Conservation (phyloP, 495 filamentous ascomycete species). For the Niebla homalea region DNA sequence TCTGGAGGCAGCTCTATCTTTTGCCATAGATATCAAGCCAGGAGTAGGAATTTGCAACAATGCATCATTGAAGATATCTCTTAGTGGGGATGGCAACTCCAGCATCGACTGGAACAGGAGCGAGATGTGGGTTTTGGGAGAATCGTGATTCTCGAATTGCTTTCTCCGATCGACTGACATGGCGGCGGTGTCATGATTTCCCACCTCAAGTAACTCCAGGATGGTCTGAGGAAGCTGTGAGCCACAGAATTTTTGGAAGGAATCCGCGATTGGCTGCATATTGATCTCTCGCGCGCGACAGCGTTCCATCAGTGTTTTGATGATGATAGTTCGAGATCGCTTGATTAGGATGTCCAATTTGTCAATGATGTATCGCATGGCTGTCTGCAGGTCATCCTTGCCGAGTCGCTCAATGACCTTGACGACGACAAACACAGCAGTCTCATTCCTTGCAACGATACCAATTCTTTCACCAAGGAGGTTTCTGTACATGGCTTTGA, state of each 20-base stretch:
- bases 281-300: conserved; percentile 56
- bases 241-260: conserved; percentile 45
- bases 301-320: conserved; percentile 71
- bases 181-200: conserved; percentile 15
- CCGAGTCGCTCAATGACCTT: conserved; percentile 67
- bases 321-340: conserved; percentile 57
- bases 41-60: conserved; percentile 32
- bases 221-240: conserved; percentile 40
- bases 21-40: conserved; percentile 35
- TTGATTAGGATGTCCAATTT: conserved; percentile 57
- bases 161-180: conserved; percentile 28
- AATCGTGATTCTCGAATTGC: conserved; percentile 18
- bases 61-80: conserved; percentile 42
- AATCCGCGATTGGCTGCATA: conserved; percentile 44
- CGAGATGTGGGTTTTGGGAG: conserved; percentile 48
- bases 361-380: conserved; percentile 52
- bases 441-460: conserved; percentile 72
- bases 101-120: conserved; percentile 55
- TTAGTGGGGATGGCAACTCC: conserved; percentile 40
- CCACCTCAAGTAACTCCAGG: conserved; percentile 42
- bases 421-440: conserved; percentile 73
- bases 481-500: conserved; percentile 67
- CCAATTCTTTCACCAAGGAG: conserved; percentile 64
- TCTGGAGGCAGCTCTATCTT: conserved; percentile 50
- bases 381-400: conserved; percentile 66